These are phyloP conservation scores for Orobanche coerulescens DNA, from an alignment of 257 asterid genomes.

Conservation along the genomic window DNA sequence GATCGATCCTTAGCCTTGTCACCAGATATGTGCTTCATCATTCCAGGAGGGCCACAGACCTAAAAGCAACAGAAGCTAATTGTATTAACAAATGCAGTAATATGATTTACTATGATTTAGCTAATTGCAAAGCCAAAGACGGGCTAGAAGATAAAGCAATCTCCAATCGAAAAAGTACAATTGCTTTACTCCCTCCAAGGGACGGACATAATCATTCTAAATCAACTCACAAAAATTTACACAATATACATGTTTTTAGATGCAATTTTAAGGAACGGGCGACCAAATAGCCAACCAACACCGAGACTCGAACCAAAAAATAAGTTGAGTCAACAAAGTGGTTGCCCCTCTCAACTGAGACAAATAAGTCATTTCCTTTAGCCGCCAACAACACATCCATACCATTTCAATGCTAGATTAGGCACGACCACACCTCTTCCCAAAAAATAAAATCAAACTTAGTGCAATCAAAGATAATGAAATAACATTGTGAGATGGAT, in stretches of 20 bases:
- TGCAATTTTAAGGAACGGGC: not conserved
- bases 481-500: not conserved
- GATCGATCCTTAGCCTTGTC: slow-evolving; percentile 71
- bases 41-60: slow-evolving; percentile 99
- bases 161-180: not conserved
- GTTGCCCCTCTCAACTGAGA: not conserved
- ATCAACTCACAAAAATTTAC: not conserved
- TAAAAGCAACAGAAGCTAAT: slow-evolving; percentile 27
- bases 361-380: not conserved
- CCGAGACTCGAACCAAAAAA: not conserved
- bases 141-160: not conserved
- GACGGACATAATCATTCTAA: not conserved
- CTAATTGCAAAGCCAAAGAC: not conserved
- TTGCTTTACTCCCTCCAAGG: not conserved
- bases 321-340: not conserved
- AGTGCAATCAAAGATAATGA: too few species aligned
- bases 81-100: not conserved
- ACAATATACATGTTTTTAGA: not conserved
- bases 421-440: not conserved
- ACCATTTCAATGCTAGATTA: too few species aligned
- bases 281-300: not conserved
- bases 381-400: not conserved
- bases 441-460: too few species aligned
- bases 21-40: slow-evolving; percentile 86
- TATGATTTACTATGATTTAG: slow-evolving; percentile 2